Conservation (phyloP, 75 land plant genomes). For the Pinus albicaulis region DNA sequence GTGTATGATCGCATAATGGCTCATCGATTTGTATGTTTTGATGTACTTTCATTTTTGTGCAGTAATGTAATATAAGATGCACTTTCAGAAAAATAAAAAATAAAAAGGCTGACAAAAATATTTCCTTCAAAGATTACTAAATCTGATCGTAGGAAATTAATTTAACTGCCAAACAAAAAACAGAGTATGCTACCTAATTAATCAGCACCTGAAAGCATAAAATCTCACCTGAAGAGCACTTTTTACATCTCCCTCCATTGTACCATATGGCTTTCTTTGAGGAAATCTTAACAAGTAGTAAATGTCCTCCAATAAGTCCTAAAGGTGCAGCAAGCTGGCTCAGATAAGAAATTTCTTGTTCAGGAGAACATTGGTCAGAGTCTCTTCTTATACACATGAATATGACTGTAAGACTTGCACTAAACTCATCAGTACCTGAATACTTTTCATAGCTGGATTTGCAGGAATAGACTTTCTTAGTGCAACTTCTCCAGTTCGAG, state of each 20-base stretch:
- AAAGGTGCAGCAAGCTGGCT: slow-evolving; percentile 7
- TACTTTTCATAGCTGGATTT: slow-evolving; percentile 75
- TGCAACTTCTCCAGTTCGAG: slow-evolving; percentile 92
- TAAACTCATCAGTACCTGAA: slow-evolving; percentile 54
- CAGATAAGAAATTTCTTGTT: slow-evolving; percentile 1
- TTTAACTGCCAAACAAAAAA: neutral
- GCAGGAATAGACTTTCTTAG: slow-evolving; percentile 93
- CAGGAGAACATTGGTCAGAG: neutral
- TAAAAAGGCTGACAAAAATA: no score
- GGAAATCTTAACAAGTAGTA: slow-evolving; percentile 94
- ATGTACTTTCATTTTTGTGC: neutral
- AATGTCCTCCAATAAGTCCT: slow-evolving; percentile 92
- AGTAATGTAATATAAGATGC: neutral
- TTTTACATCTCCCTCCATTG: slow-evolving; percentile 95
- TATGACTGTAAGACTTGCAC: neutral
- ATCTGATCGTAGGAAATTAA: neutral
- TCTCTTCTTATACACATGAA: slow-evolving; percentile 1
- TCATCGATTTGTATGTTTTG: no score
- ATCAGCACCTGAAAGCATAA: neutral
- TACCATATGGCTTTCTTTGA: slow-evolving; percentile 95
- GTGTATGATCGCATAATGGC: no score
- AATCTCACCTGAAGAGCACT: slow-evolving; percentile 78
- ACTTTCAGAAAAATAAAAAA: neutral
- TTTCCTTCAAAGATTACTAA: neutral
- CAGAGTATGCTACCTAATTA: neutral